phyloP scores from a whole-genome alignment of 441 rosid species.

The Gossypium lobatum region DNA sequence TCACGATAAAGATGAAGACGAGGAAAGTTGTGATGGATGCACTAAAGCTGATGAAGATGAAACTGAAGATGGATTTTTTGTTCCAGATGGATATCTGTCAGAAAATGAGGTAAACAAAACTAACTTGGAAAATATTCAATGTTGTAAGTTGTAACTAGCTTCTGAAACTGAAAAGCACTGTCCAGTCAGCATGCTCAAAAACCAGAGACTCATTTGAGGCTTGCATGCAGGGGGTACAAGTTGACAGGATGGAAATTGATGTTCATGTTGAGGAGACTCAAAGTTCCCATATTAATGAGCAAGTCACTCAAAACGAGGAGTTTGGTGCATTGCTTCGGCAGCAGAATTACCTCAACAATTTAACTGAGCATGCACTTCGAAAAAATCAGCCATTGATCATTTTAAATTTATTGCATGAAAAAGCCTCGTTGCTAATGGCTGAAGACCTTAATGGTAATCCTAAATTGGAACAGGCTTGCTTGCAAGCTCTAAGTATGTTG shows the following conservation, averaged over 20 bases:
- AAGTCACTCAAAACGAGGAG: conserved; percentile 46
- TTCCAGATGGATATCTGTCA: conserved; percentile 95
- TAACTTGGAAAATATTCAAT: background rate
- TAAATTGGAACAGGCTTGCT: conserved; percentile 60
- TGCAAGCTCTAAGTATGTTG: conserved; percentile 58
- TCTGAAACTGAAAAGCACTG: background rate
- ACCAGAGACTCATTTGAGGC: conserved; percentile 8
- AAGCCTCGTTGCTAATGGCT: conserved; percentile 29
- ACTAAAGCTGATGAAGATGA: conserved; percentile 74
- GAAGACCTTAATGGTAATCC: conserved; percentile 47
- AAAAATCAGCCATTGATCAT: conserved; percentile 72
- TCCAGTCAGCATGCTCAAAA: background rate
- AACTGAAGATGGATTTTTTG: conserved; percentile 87
- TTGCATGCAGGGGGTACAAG: conserved; percentile 64
- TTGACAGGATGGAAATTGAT: conserved; percentile 65
- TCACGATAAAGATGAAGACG: conserved; percentile 71
- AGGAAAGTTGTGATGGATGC: conserved; percentile 49
- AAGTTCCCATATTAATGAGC: conserved; percentile 31
- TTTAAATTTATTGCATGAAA: conserved; percentile 63
- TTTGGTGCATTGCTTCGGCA: conserved; percentile 42
- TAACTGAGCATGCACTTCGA: conserved; percentile 70
- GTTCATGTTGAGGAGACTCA: conserved; percentile 30
- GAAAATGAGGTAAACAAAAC: conserved; percentile 66
- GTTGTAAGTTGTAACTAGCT: background rate
- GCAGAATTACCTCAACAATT: conserved; percentile 53